phyloP scores from a whole-genome alignment of 306 rosid species.

The Trifolium dubium region DNA sequence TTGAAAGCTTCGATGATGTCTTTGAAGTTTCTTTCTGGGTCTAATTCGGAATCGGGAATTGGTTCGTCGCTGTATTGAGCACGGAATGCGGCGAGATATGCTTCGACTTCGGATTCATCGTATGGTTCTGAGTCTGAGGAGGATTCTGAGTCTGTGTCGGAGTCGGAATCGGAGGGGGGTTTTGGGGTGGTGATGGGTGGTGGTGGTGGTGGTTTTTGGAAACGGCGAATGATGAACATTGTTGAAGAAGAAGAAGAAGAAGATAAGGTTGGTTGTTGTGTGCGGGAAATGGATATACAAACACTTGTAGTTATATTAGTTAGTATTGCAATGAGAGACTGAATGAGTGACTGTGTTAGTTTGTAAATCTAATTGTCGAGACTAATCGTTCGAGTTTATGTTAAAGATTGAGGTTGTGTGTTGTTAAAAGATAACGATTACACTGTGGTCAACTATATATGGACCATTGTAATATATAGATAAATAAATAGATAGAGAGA shows the following conservation, averaged over 20 bases:
- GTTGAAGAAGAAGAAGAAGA: background rate
- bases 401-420: too few species aligned
- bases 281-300: conserved; percentile 1
- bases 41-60: background rate
- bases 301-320: background rate
- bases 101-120: background rate
- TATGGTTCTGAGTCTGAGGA: conserved; percentile 11
- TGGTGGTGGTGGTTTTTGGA: background rate
- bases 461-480: too few species aligned
- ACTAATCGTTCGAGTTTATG: too few species aligned
- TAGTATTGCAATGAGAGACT: too few species aligned
- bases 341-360: too few species aligned
- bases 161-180: background rate
- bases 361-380: too few species aligned
- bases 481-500: too few species aligned
- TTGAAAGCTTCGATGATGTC: conserved; percentile 30
- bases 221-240: background rate
- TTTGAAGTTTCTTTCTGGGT: conserved; percentile 25
- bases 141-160: conserved; percentile 31
- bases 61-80: background rate
- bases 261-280: conserved; percentile 10
- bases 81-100: background rate
- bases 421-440: too few species aligned
- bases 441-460: too few species aligned
- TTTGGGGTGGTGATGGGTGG: background rate